phyloP scores from a whole-genome alignment of 371 early-diverging fungal species.

The Circinella minor region DNA sequence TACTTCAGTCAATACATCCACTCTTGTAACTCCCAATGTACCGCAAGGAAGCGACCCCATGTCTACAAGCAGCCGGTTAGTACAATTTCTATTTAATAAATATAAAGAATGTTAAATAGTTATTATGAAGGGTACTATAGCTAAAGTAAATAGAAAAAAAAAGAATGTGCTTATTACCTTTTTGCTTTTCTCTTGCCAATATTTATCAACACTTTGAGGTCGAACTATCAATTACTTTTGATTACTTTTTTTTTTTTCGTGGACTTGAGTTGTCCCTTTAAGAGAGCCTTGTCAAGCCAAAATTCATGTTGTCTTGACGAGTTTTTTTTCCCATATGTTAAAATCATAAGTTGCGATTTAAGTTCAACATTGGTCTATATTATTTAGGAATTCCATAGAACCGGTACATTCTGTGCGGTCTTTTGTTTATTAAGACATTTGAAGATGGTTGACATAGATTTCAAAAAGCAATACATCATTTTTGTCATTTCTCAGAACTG shows the following conservation, averaged over 20 bases:
- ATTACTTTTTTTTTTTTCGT: neutral
- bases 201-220: neutral
- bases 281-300: neutral
- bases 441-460: neutral
- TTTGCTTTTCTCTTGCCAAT: neutral
- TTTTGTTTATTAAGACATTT: neutral
- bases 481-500: neutral
- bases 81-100: no score
- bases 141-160: no score
- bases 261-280: neutral
- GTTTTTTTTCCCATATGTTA: neutral
- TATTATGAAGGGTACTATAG: neutral
- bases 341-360: neutral
- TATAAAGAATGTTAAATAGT: no score
- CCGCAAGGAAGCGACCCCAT: no score
- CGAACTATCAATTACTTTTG: neutral
- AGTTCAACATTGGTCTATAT: neutral
- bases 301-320: neutral
- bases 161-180: neutral
- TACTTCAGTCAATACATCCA: no score
- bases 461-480: neutral
- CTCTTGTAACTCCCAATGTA: no score
- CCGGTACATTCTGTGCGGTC: neutral
- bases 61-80: neutral
- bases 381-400: neutral